A percentile compares a stretch with the other conserved stretches of the same genome.
These are phyloP conservation scores for Pseudocercospora ulei DNA, from an alignment of 2,329 filamentous ascomycete genomes.

Conservation along the genomic window DNA sequence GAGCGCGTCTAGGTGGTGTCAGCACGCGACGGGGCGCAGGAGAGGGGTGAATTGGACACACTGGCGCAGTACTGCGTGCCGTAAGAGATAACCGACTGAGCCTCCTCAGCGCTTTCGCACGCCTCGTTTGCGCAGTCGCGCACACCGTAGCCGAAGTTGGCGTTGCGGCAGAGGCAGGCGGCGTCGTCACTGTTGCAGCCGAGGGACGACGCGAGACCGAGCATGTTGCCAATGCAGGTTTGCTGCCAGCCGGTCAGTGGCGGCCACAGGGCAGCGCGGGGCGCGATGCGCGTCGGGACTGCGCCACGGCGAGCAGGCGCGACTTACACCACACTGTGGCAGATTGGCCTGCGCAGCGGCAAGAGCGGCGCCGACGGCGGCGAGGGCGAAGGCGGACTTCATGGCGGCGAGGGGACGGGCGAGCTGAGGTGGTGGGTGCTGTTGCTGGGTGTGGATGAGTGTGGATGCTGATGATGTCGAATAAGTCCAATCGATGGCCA, in stretches of 20 bases:
- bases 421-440: conserved; percentile 8
- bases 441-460: conserved; percentile 3
- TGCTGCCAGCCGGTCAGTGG: conserved; percentile 24
- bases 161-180: conserved; percentile 33
- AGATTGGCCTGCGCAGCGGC: conserved; percentile 32
- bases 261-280: neutral
- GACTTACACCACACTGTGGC: conserved; percentile 34
- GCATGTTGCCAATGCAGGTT: conserved; percentile 35
- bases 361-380: conserved; percentile 30
- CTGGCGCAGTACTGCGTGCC: conserved; percentile 32
- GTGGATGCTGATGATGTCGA: neutral
- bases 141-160: conserved; percentile 35
- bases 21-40: conserved; percentile 1
- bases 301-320: neutral
- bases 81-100: conserved; percentile 31
- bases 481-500: neutral
- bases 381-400: conserved; percentile 31
- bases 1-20: conserved; percentile 14
- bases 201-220: conserved; percentile 28
- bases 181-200: conserved; percentile 31
- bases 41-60: conserved; percentile 15
- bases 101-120: conserved; percentile 25
- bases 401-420: too few relatives aligned
- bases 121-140: conserved; percentile 36
- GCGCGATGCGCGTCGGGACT: conserved; percentile 6